Evolutionary conservation across 2,329 filamentous ascomycete species (phyloP).

Genomic region (Aspergillus fischeri): DNA sequence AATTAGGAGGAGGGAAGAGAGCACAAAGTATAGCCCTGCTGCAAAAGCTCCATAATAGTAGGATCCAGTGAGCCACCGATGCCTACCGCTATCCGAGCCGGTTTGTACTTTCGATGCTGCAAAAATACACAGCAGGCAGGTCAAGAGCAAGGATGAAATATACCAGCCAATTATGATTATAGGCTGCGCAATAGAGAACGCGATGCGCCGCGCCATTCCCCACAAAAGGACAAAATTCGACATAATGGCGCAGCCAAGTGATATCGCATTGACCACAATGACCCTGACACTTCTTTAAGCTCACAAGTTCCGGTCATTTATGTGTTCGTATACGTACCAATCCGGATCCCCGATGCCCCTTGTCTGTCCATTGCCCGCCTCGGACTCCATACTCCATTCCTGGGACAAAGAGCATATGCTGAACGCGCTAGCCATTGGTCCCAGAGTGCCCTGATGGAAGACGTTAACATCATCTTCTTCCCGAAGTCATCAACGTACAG

Average conservation of each 20-base stretch:
- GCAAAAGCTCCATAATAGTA: constrained; percentile 60
- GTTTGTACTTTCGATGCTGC: constrained; percentile 24
- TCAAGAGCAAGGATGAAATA: constrained; percentile 51
- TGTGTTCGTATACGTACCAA: not conserved
- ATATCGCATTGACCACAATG: constrained; percentile 53
- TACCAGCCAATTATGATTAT: constrained; percentile 60
- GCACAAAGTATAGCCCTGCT: constrained; percentile 53
- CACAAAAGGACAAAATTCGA: constrained; percentile 54
- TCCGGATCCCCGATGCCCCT: not conserved
- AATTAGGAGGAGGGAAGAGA: constrained; percentile 51
- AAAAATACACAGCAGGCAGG: constrained; percentile 48
- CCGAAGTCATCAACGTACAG: constrained; percentile 32
- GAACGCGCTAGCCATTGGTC: constrained; percentile 53
- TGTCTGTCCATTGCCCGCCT: constrained; percentile 39
- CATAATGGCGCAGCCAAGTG: constrained; percentile 50
- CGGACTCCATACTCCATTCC: constrained; percentile 53
- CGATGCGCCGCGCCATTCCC: constrained; percentile 56
- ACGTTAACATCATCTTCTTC: constrained; percentile 1
- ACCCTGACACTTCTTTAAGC: constrained; percentile 33
- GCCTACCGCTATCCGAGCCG: constrained; percentile 5
- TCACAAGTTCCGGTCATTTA: not conserved
- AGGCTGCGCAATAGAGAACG: constrained; percentile 54
- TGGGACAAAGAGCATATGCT: constrained; percentile 54
- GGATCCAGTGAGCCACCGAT: constrained; percentile 51
- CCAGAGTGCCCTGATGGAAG: constrained; percentile 43